Conservation (phyloP, 2,329 filamentous ascomycete genomes). For the Kalaharituber pfeilii region DNA sequence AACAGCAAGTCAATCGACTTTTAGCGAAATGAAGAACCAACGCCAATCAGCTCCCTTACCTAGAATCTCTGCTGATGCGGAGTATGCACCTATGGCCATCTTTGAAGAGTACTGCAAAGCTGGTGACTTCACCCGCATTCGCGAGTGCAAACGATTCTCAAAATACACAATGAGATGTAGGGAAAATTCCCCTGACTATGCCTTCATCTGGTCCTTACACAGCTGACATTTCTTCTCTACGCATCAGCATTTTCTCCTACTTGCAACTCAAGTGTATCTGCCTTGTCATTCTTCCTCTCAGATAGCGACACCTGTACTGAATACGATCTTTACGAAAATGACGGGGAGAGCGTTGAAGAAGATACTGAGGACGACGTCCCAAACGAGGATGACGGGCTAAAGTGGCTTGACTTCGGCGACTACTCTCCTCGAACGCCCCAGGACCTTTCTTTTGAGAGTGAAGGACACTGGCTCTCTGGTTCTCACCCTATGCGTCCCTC, state of each 20-base stretch:
- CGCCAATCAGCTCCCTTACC: neutral
- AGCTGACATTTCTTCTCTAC: neutral
- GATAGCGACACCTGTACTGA: conserved; percentile 12
- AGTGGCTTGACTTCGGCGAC: neutral
- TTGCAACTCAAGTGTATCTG: conserved; percentile 5
- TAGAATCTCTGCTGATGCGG: neutral
- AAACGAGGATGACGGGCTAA: neutral
- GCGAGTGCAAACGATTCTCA: conserved; percentile 11
- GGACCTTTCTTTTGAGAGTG: neutral
- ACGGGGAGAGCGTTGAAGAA: neutral
- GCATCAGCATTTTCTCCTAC: conserved; percentile 5
- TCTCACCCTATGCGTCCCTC: neutral
- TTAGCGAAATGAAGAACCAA: neutral
- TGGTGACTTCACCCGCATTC: conserved; percentile 1
- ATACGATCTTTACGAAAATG: conserved; percentile 5
- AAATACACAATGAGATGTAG: conserved; percentile 9
- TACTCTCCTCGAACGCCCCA: neutral
- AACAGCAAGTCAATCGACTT: neutral
- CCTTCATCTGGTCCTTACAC: conserved; percentile 5
- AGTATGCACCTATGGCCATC: neutral
- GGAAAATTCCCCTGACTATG: conserved; percentile 1
- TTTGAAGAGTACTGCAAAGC: neutral
- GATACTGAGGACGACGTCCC: neutral
- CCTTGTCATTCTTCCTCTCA: conserved; percentile 11
- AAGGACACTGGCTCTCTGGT: neutral